phyloP scores from a whole-genome alignment of 257 asterid genomes.

The Agastache rugosa region DNA sequence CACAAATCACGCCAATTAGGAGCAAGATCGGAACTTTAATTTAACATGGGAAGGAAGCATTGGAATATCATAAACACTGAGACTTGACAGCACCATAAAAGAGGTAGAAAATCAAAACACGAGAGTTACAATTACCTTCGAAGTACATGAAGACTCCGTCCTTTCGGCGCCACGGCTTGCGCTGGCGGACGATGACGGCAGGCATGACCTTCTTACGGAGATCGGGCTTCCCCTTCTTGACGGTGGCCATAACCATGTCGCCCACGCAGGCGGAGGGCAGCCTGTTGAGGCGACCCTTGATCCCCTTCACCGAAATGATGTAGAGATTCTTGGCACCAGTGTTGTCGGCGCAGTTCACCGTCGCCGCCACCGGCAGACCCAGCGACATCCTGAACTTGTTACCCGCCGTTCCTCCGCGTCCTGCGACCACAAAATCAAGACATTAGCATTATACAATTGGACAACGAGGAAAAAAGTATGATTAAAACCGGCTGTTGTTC shows the following conservation, averaged over 20 bases:
- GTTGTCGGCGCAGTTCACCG: constrained; percentile 72
- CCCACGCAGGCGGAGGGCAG: constrained; percentile 77
- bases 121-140: constrained; percentile 49
- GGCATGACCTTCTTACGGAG: constrained; percentile 80
- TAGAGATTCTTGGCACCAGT: constrained; percentile 70
- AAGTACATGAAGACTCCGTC: constrained; percentile 80
- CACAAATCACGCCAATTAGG: neutral
- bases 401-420: constrained; percentile 77
- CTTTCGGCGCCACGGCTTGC: constrained; percentile 84
- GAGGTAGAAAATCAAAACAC: neutral
- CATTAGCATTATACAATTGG: no score
- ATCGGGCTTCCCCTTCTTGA: constrained; percentile 80
- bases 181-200: constrained; percentile 69
- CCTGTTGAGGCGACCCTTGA: constrained; percentile 70
- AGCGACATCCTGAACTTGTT: constrained; percentile 78
- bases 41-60: neutral
- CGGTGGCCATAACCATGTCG: constrained; percentile 82
- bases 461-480: no score
- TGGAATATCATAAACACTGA: neutral
- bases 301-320: constrained; percentile 74
- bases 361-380: constrained; percentile 80
- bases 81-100: neutral
- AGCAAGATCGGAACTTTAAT: neutral
- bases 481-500: neutral
- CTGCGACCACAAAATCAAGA: constrained; percentile 34